These are phyloP conservation scores for Stemphylium lycopersici DNA, from an alignment of 2,329 filamentous ascomycete genomes.

Conservation along the genomic window DNA sequence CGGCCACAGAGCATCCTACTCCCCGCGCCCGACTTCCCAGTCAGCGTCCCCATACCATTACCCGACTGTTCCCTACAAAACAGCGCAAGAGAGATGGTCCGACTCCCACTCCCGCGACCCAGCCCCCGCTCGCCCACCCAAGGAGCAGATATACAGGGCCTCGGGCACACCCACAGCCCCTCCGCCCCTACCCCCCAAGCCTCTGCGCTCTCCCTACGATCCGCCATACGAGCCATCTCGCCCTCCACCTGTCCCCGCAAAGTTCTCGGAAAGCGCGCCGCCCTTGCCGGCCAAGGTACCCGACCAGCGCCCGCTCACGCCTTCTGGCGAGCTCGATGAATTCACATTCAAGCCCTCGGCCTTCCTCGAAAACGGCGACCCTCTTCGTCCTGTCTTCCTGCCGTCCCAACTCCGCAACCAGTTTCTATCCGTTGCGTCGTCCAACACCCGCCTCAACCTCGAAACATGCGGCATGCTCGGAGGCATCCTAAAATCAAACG, in stretches of 20 bases:
- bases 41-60: conserved; percentile 50
- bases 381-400: conserved; percentile 86
- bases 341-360: conserved; percentile 84
- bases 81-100: conserved; percentile 44
- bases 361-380: conserved; percentile 86
- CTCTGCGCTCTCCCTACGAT: conserved; percentile 24
- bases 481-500: conserved; percentile 88
- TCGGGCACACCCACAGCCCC: conserved; percentile 31
- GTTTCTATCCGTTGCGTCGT: conserved; percentile 75
- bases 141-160: conserved; percentile 35
- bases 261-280: conserved; percentile 32
- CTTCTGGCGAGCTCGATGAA: conserved; percentile 59
- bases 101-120: conserved; percentile 22
- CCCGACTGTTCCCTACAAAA: conserved; percentile 52
- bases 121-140: conserved; percentile 50
- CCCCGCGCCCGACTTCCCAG: conserved; percentile 37
- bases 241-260: conserved; percentile 40
- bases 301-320: conserved; percentile 38
- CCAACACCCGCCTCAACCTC: conserved; percentile 80
- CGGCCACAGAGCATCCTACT: conserved; percentile 31
- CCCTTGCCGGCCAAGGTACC: conserved; percentile 44
- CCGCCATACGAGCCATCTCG: conserved; percentile 16
- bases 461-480: conserved; percentile 97
- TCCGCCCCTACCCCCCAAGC: conserved; percentile 40
- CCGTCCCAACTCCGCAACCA: conserved; percentile 73